phyloP scores from a whole-genome alignment of 441 rosid species.

The Eruca vesicaria region DNA sequence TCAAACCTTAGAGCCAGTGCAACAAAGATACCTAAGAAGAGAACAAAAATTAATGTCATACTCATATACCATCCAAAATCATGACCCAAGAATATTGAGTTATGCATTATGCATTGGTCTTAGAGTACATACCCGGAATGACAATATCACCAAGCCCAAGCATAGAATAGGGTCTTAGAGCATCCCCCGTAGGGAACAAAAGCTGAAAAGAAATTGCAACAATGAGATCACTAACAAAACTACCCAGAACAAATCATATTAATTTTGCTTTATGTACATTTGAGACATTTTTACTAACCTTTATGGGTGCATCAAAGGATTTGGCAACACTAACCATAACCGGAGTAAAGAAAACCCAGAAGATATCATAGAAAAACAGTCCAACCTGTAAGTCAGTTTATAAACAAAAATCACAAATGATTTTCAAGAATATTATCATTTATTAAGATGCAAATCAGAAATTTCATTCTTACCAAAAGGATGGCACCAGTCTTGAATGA shows the following conservation, averaged over 20 bases:
- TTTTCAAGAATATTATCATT: neutral
- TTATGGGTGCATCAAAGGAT: slow-evolving; percentile 98
- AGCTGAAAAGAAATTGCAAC: slow-evolving; percentile 49
- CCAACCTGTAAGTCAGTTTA: slow-evolving; percentile 60
- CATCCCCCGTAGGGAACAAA: slow-evolving; percentile 85
- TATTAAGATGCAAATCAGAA: neutral
- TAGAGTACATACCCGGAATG: slow-evolving; percentile 64
- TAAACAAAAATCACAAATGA: neutral
- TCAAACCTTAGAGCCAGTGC: slow-evolving; percentile 93
- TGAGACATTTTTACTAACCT: slow-evolving; percentile 53
- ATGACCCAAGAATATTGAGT: neutral
- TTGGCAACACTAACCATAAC: slow-evolving; percentile 99
- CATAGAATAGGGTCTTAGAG: slow-evolving; percentile 85
- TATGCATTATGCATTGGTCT: slow-evolving; percentile 3
- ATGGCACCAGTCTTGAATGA: slow-evolving; percentile 97
- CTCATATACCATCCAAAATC: neutral
- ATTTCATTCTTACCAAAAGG: slow-evolving; percentile 64
- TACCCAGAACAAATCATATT: neutral
- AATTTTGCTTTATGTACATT: neutral
- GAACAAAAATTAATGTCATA: neutral
- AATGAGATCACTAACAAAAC: neutral
- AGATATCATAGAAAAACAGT: slow-evolving; percentile 91
- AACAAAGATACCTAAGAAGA: slow-evolving; percentile 80
- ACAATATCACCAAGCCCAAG: slow-evolving; percentile 99
- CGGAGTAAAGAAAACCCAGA: slow-evolving; percentile 98